Conservation (phyloP, 2,329 filamentous ascomycete species). For the Verticillium alfalfae region DNA sequence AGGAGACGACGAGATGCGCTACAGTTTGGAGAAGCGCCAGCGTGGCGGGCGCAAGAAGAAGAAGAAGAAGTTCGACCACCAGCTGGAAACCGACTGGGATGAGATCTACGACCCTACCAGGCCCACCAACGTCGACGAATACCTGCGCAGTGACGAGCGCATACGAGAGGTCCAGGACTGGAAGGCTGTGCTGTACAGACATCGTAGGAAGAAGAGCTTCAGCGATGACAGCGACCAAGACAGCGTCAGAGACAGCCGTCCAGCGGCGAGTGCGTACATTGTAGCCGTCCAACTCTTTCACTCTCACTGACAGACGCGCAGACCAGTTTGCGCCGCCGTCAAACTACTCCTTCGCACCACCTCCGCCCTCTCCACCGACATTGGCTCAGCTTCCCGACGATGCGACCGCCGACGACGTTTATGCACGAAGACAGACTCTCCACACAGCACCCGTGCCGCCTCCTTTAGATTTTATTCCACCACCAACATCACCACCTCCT, state of each 20-base stretch:
- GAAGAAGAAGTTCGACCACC: constrained; percentile 59
- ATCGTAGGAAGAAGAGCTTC: constrained; percentile 47
- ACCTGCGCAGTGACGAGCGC: constrained; percentile 77
- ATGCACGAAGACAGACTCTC: constrained; percentile 56
- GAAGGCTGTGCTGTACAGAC: constrained; percentile 75
- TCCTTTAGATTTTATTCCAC: constrained; percentile 23
- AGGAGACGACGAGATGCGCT: constrained; percentile 77
- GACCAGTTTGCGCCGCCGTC: constrained; percentile 57
- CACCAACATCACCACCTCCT: constrained; percentile 23
- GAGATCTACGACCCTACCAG: constrained; percentile 82
- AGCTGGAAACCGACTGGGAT: constrained; percentile 73
- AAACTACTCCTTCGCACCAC: constrained; percentile 52
- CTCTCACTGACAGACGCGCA: constrained; percentile 18
- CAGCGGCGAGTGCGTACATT: constrained; percentile 13
- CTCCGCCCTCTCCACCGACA: constrained; percentile 42
- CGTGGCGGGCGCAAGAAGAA: constrained; percentile 75
- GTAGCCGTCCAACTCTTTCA: constrained; percentile 5
- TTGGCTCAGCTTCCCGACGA: constrained; percentile 48
- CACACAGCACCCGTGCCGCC: constrained; percentile 29
- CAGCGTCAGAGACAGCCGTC: constrained; percentile 24
- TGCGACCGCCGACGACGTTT: constrained; percentile 64
- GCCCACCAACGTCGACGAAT: constrained; percentile 81
- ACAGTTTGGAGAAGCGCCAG: constrained; percentile 60
- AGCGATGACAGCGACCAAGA: constrained; percentile 37
- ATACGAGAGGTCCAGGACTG: constrained; percentile 76